Conservation (phyloP, 768 basidiomycete genomes). For the Heimioporus sp. region DNA sequence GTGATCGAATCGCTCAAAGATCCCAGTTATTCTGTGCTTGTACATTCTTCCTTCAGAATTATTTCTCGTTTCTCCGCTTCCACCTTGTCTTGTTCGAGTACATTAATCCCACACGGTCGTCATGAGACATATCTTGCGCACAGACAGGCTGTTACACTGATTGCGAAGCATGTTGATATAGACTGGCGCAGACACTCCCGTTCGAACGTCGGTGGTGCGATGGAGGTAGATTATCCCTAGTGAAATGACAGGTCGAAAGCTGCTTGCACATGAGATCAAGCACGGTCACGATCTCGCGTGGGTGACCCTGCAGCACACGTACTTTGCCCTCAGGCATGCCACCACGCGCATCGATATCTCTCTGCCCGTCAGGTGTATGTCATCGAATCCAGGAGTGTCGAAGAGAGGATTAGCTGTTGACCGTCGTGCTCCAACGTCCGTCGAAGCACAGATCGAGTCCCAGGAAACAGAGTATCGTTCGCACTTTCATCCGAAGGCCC, state of each 20-base stretch:
- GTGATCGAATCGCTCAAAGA: constrained; percentile 4
- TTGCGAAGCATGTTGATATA: constrained; percentile 3
- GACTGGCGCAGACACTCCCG: not conserved
- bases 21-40: not conserved
- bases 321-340: not conserved
- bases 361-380: not conserved
- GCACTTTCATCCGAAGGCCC: not conserved
- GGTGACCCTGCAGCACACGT: not conserved
- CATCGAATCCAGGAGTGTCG: constrained; percentile 10
- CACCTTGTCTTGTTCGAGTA: not conserved
- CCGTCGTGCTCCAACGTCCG: not conserved
- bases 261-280: not conserved
- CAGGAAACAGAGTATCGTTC: not conserved
- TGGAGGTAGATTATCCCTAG: constrained; percentile 6
- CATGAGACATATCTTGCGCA: constrained; percentile 2
- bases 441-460: not conserved
- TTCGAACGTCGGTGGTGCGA: constrained; percentile 3
- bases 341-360: not conserved
- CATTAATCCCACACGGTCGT: constrained; percentile 12
- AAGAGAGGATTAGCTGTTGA: not conserved
- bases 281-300: no score
- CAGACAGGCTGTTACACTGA: not conserved
- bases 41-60: not conserved
- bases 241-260: not conserved
- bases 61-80: constrained; percentile 1